These are phyloP conservation scores for Fusarium guadeloupense DNA, from an alignment of 2,329 filamentous ascomycete genomes.

Conservation along the genomic window DNA sequence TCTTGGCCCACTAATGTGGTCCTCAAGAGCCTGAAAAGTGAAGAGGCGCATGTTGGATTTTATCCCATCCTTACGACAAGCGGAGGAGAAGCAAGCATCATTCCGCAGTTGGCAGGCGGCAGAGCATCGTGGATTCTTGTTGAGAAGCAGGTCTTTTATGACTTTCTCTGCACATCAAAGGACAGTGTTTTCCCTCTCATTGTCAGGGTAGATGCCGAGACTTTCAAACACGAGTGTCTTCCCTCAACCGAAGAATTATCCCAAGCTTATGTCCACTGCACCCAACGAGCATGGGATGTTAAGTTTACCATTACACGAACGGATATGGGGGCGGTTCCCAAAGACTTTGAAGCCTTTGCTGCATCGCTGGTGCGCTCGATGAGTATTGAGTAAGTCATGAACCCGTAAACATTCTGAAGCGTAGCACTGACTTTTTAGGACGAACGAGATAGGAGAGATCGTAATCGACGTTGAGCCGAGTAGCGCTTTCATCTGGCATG, in stretches of 20 bases:
- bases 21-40: conserved; percentile 4
- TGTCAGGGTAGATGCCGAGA: conserved; percentile 44
- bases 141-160: conserved; percentile 38
- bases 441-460: conserved; percentile 20
- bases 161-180: conserved; percentile 38
- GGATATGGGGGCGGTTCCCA: conserved; percentile 15
- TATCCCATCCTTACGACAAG: conserved; percentile 43
- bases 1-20: conserved; percentile 23
- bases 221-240: conserved; percentile 35
- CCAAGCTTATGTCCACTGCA: conserved; percentile 44
- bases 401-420: background rate
- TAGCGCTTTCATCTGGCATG: background rate
- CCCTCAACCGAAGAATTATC: conserved; percentile 32
- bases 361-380: conserved; percentile 36
- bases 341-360: conserved; percentile 31
- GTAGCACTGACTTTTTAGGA: conserved; percentile 27
- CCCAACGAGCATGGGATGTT: conserved; percentile 46
- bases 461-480: conserved; percentile 25
- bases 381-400: conserved; percentile 37
- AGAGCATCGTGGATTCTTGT: conserved; percentile 33
- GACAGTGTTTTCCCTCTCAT: conserved; percentile 14
- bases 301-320: conserved; percentile 37
- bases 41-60: conserved; percentile 34
- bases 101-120: conserved; percentile 21
- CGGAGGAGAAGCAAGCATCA: conserved; percentile 38